Percentiles rank a stretch among this genome's conserved stretches.
Evolutionary conservation across 768 basidiomycete genomes (phyloP).

Genomic region (Termitomyces sp.): DNA sequence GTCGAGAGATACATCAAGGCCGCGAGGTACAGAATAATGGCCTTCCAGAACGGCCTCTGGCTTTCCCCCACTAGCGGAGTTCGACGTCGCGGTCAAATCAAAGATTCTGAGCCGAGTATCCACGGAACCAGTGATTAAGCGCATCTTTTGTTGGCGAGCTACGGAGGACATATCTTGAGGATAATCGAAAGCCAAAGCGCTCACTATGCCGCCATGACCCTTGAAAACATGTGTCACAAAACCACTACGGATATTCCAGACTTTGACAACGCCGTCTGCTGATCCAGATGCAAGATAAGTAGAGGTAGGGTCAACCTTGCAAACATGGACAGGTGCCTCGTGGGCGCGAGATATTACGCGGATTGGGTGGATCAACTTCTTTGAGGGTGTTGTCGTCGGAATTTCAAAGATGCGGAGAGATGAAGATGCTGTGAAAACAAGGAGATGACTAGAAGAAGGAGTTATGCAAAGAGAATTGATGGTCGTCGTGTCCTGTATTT

Average conservation of each 20-base stretch:
- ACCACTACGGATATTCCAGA: conserved; percentile 87
- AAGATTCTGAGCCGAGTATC: conserved; percentile 93
- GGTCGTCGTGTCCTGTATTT: conserved; percentile 68
- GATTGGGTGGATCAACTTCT: conserved; percentile 56
- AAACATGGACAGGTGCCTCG: conserved; percentile 90
- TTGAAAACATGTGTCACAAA: conserved; percentile 93
- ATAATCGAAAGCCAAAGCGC: conserved; percentile 82
- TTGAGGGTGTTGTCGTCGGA: conserved; percentile 39
- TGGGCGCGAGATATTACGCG: conserved; percentile 83
- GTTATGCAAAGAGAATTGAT: conserved; percentile 83
- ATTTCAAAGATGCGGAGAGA: conserved; percentile 82
- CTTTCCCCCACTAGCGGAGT: conserved; percentile 49
- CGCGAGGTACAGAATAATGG: conserved; percentile 91
- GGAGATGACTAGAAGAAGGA: conserved; percentile 64
- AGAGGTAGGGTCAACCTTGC: conserved; percentile 77
- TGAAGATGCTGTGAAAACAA: conserved; percentile 77
- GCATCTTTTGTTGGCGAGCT: conserved; percentile 50
- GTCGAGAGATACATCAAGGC: conserved; percentile 77
- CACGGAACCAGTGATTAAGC: conserved; percentile 85
- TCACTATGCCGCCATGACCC: conserved; percentile 97
- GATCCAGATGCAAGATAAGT: conserved; percentile 93
- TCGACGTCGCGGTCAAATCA: conserved; percentile 68
- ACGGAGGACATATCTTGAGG: conserved; percentile 53
- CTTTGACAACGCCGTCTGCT: conserved; percentile 94
- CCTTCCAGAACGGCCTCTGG: conserved; percentile 86